Conservation (phyloP, 1,284 basidiomycete species). For the Heliocybe sulcata region DNA sequence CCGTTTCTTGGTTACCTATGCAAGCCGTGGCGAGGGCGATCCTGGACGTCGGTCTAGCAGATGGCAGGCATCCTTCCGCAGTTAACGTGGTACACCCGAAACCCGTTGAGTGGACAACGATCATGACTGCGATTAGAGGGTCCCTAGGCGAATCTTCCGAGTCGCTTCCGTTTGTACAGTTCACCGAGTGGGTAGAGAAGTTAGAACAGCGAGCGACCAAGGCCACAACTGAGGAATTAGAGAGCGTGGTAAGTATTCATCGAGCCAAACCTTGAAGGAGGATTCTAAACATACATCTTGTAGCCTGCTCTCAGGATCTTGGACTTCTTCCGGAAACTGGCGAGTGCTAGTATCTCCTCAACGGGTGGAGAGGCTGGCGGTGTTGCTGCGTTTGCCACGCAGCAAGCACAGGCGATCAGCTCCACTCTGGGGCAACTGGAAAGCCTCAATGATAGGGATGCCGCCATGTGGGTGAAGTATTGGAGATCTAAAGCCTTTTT, state of each 20-base stretch:
- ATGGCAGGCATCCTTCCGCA: constrained; percentile 1
- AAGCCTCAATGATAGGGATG: constrained; percentile 8
- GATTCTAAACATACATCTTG: constrained; percentile 20
- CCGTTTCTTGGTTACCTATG: constrained; percentile 9
- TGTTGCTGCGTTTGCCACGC: constrained; percentile 9
- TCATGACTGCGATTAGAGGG: constrained; percentile 2
- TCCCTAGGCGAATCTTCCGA: constrained; percentile 11
- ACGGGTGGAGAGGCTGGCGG: constrained; percentile 9
- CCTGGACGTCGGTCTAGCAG: constrained; percentile 7
- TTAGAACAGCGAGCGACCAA: constrained; percentile 2
- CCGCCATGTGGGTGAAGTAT: constrained; percentile 10
- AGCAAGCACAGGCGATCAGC: neutral
- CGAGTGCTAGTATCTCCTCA: neutral
- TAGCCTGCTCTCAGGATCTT: constrained; percentile 6
- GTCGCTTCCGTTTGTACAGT: constrained; percentile 18
- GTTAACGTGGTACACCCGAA: constrained; percentile 12
- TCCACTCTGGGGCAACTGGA: constrained; percentile 3
- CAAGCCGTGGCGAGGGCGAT: constrained; percentile 9
- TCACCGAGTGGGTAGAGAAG: constrained; percentile 19
- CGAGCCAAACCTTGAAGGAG: constrained; percentile 21
- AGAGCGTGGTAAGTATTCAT: constrained; percentile 14
- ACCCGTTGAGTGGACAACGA: constrained; percentile 6
- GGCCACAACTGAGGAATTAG: neutral
- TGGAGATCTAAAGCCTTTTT: constrained; percentile 10
- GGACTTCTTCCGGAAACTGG: constrained; percentile 14